Evolutionary conservation across 1,284 basidiomycete genomes (phyloP).

Genomic region (Ceraceosorus guamensis): DNA sequence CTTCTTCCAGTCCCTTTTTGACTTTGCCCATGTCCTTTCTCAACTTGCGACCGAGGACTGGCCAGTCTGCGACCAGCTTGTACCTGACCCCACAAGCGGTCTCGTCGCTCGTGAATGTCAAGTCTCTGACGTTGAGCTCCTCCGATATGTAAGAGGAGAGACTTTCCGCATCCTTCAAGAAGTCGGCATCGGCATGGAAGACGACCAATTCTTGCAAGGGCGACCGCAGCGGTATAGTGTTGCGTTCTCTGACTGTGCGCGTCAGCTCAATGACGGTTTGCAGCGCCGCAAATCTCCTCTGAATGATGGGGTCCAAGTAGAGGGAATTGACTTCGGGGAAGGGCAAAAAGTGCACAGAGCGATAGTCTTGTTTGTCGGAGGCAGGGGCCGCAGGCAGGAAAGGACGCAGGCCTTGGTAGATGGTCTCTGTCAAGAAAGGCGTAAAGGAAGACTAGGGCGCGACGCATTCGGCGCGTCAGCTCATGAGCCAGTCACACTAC

Average conservation of each 20-base stretch:
- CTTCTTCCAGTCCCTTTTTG: slow-evolving; percentile 73
- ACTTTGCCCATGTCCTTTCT: slow-evolving; percentile 87
- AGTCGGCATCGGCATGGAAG: slow-evolving; percentile 81
- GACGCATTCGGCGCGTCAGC: too few species aligned
- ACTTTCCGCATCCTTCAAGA: slow-evolving; percentile 75
- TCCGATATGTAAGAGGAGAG: slow-evolving; percentile 84
- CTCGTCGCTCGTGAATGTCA: slow-evolving; percentile 85
- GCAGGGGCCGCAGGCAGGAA: slow-evolving; percentile 56
- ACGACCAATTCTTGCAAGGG: slow-evolving; percentile 88
- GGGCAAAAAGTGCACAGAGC: slow-evolving; percentile 89
- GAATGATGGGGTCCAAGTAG: slow-evolving; percentile 93
- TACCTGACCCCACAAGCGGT: slow-evolving; percentile 78
- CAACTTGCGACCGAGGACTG: slow-evolving; percentile 85
- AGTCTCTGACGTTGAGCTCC: slow-evolving; percentile 88
- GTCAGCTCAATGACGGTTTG: slow-evolving; percentile 89
- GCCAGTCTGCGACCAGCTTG: slow-evolving; percentile 88
- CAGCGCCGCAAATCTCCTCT: slow-evolving; percentile 89
- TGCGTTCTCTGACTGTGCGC: slow-evolving; percentile 78
- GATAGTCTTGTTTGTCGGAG: slow-evolving; percentile 63
- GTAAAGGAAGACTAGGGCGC: slow-evolving; percentile 71
- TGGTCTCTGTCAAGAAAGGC: slow-evolving; percentile 92
- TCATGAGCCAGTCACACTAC: too few species aligned
- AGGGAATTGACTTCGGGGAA: slow-evolving; percentile 91
- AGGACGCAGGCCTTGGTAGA: slow-evolving; percentile 81
- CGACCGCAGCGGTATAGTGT: slow-evolving; percentile 63